Evolutionary conservation across 352 stramenopile genomes (phyloP).

Genomic region (Globisporangium emineosum): DNA sequence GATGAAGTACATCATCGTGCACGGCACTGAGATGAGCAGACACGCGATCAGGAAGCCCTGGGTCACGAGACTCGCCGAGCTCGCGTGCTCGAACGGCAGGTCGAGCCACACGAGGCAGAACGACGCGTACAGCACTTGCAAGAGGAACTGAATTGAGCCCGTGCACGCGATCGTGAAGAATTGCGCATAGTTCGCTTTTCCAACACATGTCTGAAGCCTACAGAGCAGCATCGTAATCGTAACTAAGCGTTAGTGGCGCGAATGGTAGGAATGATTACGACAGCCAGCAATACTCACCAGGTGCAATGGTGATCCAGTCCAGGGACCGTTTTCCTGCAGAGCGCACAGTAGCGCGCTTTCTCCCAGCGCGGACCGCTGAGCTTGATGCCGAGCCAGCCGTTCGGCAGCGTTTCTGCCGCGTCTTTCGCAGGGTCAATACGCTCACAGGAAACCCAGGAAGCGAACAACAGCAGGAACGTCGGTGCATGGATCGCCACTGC

Average conservation of each 20-base stretch:
- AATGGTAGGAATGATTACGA: background rate
- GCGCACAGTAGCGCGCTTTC: constrained; percentile 74
- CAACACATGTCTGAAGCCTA: constrained; percentile 84
- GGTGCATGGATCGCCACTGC: constrained; percentile 50
- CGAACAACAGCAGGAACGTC: constrained; percentile 45
- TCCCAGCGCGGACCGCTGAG: constrained; percentile 71
- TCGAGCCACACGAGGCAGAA: constrained; percentile 59
- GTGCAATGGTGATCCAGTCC: constrained; percentile 87
- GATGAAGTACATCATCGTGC: constrained; percentile 85
- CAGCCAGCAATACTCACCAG: no score
- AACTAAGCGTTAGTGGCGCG: background rate
- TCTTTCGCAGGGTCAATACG: constrained; percentile 54
- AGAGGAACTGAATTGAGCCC: constrained; percentile 56
- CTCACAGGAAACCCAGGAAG: constrained; percentile 71
- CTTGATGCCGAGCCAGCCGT: constrained; percentile 70
- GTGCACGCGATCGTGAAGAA: constrained; percentile 83
- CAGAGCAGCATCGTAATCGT: background rate
- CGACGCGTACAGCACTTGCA: constrained; percentile 50
- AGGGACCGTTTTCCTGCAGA: constrained; percentile 76
- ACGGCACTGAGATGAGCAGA: constrained; percentile 68
- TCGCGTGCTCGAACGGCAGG: constrained; percentile 26
- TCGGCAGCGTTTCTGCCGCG: constrained; percentile 31
- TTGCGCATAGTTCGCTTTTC: constrained; percentile 80
- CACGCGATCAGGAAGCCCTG: constrained; percentile 47
- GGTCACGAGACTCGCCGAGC: constrained; percentile 28